Conservation (phyloP, 116 monocot species). For the Papilionanthe hybrid region DNA sequence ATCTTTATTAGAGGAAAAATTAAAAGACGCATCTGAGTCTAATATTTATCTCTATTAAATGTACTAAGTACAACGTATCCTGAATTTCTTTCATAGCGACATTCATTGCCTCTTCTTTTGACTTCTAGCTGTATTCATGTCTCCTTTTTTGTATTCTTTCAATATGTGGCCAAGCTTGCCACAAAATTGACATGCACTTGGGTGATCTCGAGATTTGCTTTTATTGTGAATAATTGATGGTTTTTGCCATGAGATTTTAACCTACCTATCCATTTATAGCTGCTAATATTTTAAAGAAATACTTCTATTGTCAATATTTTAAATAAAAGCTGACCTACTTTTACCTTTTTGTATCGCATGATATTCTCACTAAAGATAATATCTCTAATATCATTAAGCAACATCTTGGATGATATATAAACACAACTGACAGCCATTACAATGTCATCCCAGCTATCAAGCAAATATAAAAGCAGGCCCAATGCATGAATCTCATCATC, state of each 20-base stretch:
- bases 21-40: too few species aligned
- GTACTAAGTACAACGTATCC: too few species aligned
- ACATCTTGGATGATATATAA: neutral
- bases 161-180: too few species aligned
- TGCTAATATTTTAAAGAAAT: neutral
- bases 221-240: neutral
- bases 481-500: neutral
- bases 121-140: too few species aligned
- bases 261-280: neutral
- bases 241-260: neutral
- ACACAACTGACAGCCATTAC: neutral
- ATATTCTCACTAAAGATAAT: neutral
- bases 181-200: neutral
- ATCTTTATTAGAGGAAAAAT: too few species aligned
- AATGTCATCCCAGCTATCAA: neutral
- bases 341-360: neutral
- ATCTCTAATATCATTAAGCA: too few species aligned
- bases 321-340: neutral
- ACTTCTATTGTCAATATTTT: neutral
- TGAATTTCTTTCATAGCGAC: too few species aligned
- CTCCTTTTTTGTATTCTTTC: too few species aligned
- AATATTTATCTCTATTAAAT: too few species aligned
- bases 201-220: neutral
- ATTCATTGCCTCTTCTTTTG: too few species aligned
- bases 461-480: neutral